phyloP scores from a whole-genome alignment of 345 rosid genomes.

The Brassica cretica region DNA sequence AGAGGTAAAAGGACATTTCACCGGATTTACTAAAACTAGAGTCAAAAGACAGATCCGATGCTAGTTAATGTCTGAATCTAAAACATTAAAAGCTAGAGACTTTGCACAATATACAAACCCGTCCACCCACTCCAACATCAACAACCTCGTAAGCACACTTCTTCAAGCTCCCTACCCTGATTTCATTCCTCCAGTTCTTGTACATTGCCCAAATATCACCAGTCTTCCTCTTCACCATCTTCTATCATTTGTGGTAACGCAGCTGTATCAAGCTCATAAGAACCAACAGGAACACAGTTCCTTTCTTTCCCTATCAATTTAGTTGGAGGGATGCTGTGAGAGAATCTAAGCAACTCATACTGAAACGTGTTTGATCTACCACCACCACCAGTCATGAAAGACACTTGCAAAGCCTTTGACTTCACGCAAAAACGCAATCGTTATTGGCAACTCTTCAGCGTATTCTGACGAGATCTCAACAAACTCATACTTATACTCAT shows the following conservation, averaged over 20 bases:
- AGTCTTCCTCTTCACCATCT: conserved; percentile 44
- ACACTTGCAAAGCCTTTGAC: conserved; percentile 72
- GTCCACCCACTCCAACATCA: conserved; percentile 50
- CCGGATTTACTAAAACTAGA: not conserved
- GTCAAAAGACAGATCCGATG: not conserved
- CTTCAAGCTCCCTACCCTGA: conserved; percentile 47
- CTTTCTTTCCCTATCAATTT: conserved; percentile 62
- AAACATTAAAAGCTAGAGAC: conserved; percentile 12
- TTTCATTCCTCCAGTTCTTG: conserved; percentile 64
- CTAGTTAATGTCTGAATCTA: not conserved
- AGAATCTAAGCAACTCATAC: conserved; percentile 65
- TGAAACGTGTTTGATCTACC: not conserved
- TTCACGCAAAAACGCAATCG: conserved; percentile 58
- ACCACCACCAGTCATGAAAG: conserved; percentile 36
- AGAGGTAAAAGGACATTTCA: not conserved
- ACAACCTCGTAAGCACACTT: conserved; percentile 62
- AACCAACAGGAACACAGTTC: conserved; percentile 59
- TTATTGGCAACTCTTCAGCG: conserved; percentile 43
- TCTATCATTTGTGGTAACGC: conserved; percentile 55
- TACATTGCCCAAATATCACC: conserved; percentile 87
- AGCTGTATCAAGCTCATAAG: conserved; percentile 82
- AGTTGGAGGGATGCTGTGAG: conserved; percentile 74
- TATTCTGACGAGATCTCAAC: conserved; percentile 67
- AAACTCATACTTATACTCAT: conserved; percentile 59
- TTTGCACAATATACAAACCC: conserved; percentile 32